A percentile compares a stretch with the other conserved stretches of the same genome.
Evolutionary conservation across 176 grass and related monocot species (phyloP).

Genomic region (Lolium perenne): DNA sequence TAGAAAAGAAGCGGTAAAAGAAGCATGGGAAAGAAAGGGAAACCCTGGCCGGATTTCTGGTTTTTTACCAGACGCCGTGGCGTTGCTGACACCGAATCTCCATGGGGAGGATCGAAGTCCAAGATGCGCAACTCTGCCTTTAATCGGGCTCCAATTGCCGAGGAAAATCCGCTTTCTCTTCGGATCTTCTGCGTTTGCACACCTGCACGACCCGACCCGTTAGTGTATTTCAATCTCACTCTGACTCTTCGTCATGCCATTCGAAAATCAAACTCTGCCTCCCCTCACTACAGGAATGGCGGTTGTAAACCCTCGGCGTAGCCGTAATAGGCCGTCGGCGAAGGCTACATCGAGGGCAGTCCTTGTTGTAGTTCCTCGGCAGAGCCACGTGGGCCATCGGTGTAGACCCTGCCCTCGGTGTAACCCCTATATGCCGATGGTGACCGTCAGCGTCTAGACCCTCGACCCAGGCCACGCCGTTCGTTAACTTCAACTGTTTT

Average conservation of each 20-base stretch:
- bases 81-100: slow-evolving; percentile 21
- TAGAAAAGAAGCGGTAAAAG: slow-evolving; percentile 26
- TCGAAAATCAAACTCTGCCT: slow-evolving; percentile 34
- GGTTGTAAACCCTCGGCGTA: too few species aligned
- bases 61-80: not conserved
- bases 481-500: too few species aligned
- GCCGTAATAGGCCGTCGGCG: too few species aligned
- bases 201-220: slow-evolving; percentile 17
- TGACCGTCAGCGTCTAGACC: too few species aligned
- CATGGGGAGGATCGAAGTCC: slow-evolving; percentile 32
- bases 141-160: slow-evolving; percentile 68
- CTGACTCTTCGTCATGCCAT: not conserved
- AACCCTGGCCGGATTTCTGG: slow-evolving; percentile 38
- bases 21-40: slow-evolving; percentile 12
- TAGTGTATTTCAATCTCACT: not conserved
- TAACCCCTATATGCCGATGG: too few species aligned
- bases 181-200: slow-evolving; percentile 26
- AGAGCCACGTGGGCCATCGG: too few species aligned
- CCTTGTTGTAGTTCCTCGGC: too few species aligned
- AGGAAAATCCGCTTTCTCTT: slow-evolving; percentile 60
- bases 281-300: not conserved
- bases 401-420: too few species aligned
- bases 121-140: slow-evolving; percentile 45
- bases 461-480: too few species aligned
- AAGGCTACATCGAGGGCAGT: too few species aligned